Conservation (phyloP, 345 rosid genomes). For the Citrus reticulata region DNA sequence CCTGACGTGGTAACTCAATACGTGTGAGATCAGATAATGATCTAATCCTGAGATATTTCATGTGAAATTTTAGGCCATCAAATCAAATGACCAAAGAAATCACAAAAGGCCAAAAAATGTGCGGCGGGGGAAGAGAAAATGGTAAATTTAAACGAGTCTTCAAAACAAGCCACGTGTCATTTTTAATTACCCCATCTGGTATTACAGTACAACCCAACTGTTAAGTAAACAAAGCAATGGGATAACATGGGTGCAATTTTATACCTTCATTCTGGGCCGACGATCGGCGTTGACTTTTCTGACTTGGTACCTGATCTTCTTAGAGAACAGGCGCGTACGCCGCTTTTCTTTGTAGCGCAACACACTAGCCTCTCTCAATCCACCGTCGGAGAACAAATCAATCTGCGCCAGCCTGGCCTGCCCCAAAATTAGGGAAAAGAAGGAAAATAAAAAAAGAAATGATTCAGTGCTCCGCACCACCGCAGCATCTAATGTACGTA, state of each 20-base stretch:
- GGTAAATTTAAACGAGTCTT: background rate
- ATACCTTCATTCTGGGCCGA: slow-evolving; percentile 93
- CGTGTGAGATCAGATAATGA: background rate
- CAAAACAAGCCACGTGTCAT: background rate
- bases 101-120: too few species aligned
- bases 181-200: background rate
- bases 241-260: background rate
- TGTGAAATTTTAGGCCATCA: background rate
- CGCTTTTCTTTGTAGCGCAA: slow-evolving; percentile 90
- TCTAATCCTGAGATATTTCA: background rate
- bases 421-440: background rate
- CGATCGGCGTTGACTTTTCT: slow-evolving; percentile 84
- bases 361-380: slow-evolving; percentile 83
- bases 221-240: too few species aligned
- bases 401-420: slow-evolving; percentile 85
- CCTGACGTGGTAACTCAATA: background rate
- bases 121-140: background rate
- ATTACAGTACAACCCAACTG: background rate
- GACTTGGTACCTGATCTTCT: slow-evolving; percentile 88
- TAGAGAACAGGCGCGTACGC: slow-evolving; percentile 76
- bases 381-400: slow-evolving; percentile 62
- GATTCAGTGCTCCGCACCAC: slow-evolving; percentile 2
- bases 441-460: background rate
- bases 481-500: background rate
- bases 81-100: background rate